Conservation (phyloP, 1,284 basidiomycete genomes). For the Trametes pubescens region DNA sequence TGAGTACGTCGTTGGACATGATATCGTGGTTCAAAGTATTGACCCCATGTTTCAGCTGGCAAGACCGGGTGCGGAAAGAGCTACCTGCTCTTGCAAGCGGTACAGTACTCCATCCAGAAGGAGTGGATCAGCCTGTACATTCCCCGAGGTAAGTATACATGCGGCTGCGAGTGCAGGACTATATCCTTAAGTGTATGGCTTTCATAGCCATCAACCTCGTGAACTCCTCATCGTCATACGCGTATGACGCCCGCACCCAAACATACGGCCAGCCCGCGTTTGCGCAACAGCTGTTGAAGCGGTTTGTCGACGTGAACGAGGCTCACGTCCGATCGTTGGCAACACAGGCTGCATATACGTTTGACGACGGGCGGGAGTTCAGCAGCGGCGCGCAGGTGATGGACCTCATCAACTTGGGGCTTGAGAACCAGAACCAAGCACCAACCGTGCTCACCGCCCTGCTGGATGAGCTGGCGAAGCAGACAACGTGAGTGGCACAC, state of each 20-base stretch:
- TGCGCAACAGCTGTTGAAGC: slow-evolving; percentile 66
- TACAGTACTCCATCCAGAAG: slow-evolving; percentile 74
- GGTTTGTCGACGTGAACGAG: slow-evolving; percentile 64
- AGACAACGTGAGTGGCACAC: slow-evolving; percentile 62
- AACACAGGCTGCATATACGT: slow-evolving; percentile 50
- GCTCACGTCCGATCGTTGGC: slow-evolving; percentile 50
- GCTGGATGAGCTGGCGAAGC: slow-evolving; percentile 71
- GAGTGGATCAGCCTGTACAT: slow-evolving; percentile 91
- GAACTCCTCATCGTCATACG: slow-evolving; percentile 80
- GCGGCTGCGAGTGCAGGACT: slow-evolving; percentile 3
- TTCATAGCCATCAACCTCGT: slow-evolving; percentile 71
- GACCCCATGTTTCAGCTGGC: slow-evolving; percentile 62
- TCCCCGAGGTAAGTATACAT: slow-evolving; percentile 67
- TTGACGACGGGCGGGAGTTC: slow-evolving; percentile 60
- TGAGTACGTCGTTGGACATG: slow-evolving; percentile 56
- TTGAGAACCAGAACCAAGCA: slow-evolving; percentile 62
- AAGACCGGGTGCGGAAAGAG: slow-evolving; percentile 85
- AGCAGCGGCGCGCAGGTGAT: slow-evolving; percentile 58
- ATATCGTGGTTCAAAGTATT: not conserved
- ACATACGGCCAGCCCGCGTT: slow-evolving; percentile 83
- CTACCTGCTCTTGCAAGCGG: slow-evolving; percentile 81
- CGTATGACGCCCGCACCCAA: slow-evolving; percentile 78
- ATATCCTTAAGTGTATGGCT: not conserved
- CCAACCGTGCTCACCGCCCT: slow-evolving; percentile 73
- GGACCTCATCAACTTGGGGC: slow-evolving; percentile 67